Conservation (phyloP, 1,284 basidiomycete species). For the Sphagnurus paluster region DNA sequence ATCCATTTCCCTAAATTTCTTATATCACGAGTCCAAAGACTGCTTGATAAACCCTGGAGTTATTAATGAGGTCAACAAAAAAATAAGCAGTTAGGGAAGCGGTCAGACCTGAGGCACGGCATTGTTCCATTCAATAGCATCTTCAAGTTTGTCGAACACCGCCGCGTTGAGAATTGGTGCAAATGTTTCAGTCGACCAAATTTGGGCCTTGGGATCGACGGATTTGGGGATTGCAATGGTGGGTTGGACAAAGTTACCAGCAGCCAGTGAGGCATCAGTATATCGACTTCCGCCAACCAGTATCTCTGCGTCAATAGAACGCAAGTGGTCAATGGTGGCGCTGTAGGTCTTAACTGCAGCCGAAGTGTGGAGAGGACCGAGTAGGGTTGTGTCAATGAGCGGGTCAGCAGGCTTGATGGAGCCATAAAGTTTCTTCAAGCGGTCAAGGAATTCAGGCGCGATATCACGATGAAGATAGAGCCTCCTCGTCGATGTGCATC, state of each 20-base stretch:
- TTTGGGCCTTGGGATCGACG: slow-evolving; percentile 48
- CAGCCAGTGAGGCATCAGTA: slow-evolving; percentile 46
- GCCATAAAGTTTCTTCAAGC: slow-evolving; percentile 72
- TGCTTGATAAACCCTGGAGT: slow-evolving; percentile 78
- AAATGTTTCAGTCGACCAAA: slow-evolving; percentile 86
- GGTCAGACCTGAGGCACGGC: slow-evolving; percentile 72
- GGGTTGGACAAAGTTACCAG: slow-evolving; percentile 88
- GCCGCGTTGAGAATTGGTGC: slow-evolving; percentile 86
- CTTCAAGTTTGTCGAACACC: slow-evolving; percentile 87
- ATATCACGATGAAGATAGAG: slow-evolving; percentile 86
- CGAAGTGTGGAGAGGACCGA: slow-evolving; percentile 85
- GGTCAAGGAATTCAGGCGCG: slow-evolving; percentile 73
- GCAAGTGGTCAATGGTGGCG: slow-evolving; percentile 64
- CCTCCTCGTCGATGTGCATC: slow-evolving; percentile 92
- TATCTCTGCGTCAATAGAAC: slow-evolving; percentile 72
- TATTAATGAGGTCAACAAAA: slow-evolving; percentile 17
- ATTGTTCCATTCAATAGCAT: slow-evolving; percentile 94
- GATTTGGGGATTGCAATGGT: slow-evolving; percentile 75
- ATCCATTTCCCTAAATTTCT: slow-evolving; percentile 88
- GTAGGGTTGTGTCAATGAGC: slow-evolving; percentile 67
- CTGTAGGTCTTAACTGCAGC: slow-evolving; percentile 69
- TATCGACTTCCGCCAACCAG: slow-evolving; percentile 67
- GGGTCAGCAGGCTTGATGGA: slow-evolving; percentile 81
- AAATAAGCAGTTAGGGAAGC: slow-evolving; percentile 15
- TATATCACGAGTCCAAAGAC: slow-evolving; percentile 87